Evolutionary conservation across 179 eudicot genomes (phyloP), one percentile per base, ranked within the genome.

Genomic region (Beta corolliflora): DNA sequence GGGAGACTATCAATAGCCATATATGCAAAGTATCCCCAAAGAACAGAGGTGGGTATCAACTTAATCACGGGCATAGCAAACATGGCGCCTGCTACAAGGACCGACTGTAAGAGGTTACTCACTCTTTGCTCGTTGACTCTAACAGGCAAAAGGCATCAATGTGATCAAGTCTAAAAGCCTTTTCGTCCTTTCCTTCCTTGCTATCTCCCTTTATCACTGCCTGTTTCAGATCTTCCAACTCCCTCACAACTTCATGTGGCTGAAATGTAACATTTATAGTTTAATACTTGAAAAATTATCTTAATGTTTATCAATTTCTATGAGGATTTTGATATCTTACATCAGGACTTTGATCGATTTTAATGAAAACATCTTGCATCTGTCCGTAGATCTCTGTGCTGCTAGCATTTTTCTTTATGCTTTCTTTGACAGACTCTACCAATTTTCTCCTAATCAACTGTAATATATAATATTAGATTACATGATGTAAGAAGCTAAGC

Each of bases 1-100:
- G 97, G 97, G 41, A 93, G 89, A 71, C 97, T 93, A 78, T 93
- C 97, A 50, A 93, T 88, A 18, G 97, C 92, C 97, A 93, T 93
- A 70, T 89, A 93, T 1, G 97, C 97, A 65, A 93, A 93, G 83
- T 93, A 93, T 29, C 97, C 97, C 97, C 97, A 93, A 23, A 93
- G 91, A 64, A 92, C 97, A n/a, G 97, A 93, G 59, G 94, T 91
- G 12, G 97, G 97, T 55, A 93, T 91, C 82, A 73, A 66, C 87
- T 88, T 93, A 44, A 93, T 91, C 21, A 90, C 63, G 12, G 97
- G 97, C 91, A 93, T 90, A 54, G 93, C 94, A 80, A 82, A 88
- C 45, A 93, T 83, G 9, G 92, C 88, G 5, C 74, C 91, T 9
- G 84, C 91, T 56, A 93, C 89, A 80, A 93, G 89, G 80, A 88